These are phyloP conservation scores for Pichia cabralensis DNA, from an alignment of 805 yeast species.

Conservation along the genomic window DNA sequence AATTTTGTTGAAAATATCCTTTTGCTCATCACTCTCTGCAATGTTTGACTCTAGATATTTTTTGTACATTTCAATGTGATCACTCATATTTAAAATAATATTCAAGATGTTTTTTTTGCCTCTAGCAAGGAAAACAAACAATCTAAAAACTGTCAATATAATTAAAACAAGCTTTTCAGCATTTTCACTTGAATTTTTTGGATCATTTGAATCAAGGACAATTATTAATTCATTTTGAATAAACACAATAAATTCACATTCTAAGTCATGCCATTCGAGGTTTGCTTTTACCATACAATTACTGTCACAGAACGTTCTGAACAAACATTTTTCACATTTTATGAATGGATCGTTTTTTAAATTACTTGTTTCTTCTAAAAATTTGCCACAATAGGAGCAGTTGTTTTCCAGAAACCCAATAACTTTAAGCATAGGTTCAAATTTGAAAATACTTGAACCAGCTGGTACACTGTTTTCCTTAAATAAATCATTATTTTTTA, in stretches of 20 bases:
- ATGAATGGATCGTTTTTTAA: neutral
- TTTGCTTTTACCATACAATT: constrained; percentile 3
- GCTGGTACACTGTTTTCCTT: neutral
- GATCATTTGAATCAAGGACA: neutral
- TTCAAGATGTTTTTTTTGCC: neutral
- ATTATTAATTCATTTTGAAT: constrained; percentile 1
- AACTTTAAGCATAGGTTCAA: constrained; percentile 6
- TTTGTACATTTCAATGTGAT: constrained; percentile 13
- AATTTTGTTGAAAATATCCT: constrained; percentile 10
- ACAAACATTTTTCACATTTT: constrained; percentile 1
- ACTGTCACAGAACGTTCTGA: constrained; percentile 4
- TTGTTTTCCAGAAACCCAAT: constrained; percentile 2
- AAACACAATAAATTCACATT: constrained; percentile 6
- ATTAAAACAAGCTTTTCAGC: constrained; percentile 2
- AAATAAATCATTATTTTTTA: neutral
- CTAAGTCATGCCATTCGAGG: constrained; percentile 6
- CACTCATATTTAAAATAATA: constrained; percentile 11
- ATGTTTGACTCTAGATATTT: constrained; percentile 1
- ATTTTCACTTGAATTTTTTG: neutral
- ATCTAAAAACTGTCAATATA: constrained; percentile 3
- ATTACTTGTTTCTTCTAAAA: neutral
- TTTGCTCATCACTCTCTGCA: constrained; percentile 5
- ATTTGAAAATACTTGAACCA: constrained; percentile 4
- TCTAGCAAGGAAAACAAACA: neutral
- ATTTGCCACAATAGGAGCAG: constrained; percentile 8